Conservation (phyloP, 805 yeast genomes). For the Wickerhamomyces strasburgensis region DNA sequence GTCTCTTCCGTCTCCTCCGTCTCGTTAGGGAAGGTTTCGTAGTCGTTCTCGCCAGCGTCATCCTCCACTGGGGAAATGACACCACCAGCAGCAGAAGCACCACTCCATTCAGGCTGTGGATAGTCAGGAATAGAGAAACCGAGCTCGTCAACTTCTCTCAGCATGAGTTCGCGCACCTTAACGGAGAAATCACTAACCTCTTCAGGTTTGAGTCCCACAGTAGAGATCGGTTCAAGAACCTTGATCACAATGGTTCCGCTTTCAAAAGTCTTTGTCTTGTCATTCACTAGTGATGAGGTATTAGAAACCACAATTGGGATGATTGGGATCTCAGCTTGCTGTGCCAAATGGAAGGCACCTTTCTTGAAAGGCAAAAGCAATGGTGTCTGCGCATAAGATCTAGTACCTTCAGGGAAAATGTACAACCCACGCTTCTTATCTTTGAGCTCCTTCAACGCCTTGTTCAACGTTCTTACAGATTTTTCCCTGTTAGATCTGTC, state of each 20-base stretch:
- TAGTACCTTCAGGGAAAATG: constrained; percentile 96
- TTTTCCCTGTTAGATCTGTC: constrained; percentile 75
- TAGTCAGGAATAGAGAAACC: constrained; percentile 35
- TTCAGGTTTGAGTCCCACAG: constrained; percentile 63
- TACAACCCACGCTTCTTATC: constrained; percentile 66
- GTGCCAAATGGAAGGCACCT: constrained; percentile 97
- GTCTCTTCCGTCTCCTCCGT: constrained; percentile 7
- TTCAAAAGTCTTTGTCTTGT: constrained; percentile 59
- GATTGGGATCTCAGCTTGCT: constrained; percentile 84
- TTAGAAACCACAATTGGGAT: constrained; percentile 87
- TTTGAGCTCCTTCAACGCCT: constrained; percentile 61
- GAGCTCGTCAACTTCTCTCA: constrained; percentile 28
- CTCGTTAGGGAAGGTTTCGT: constrained; percentile 23
- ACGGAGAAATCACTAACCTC: constrained; percentile 61
- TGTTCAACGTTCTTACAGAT: constrained; percentile 69
- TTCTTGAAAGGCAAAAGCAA: constrained; percentile 84
- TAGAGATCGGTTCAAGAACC: constrained; percentile 77
- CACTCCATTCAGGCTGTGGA: constrained; percentile 20
- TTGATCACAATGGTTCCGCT: constrained; percentile 71
- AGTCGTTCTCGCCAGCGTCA: constrained; percentile 5
- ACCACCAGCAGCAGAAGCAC: neutral
- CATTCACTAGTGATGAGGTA: constrained; percentile 67
- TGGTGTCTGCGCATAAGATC: constrained; percentile 70
- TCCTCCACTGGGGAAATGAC: constrained; percentile 1
- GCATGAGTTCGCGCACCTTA: constrained; percentile 57